These are phyloP conservation scores for Chrysopogon serrulatus DNA, from an alignment of 176 grass and related monocot genomes.

Conservation along the genomic window DNA sequence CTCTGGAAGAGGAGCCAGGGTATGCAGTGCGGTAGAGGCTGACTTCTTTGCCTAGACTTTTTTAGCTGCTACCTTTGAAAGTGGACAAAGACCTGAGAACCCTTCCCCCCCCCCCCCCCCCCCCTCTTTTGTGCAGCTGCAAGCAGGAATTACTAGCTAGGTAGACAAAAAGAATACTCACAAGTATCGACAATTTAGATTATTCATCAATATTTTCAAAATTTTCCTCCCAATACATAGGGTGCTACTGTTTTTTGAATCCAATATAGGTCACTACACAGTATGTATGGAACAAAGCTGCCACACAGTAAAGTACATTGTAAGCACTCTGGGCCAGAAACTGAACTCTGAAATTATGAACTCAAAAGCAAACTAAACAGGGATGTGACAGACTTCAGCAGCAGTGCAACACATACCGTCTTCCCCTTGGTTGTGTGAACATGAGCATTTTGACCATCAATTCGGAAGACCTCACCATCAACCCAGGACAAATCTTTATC, in stretches of 20 bases:
- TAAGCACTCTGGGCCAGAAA: not conserved
- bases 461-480: slow-evolving; percentile 86
- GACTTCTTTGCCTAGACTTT: not conserved
- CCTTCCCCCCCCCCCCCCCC: not conserved
- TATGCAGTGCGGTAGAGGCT: not conserved
- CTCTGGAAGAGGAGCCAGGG: not conserved
- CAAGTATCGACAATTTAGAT: not conserved
- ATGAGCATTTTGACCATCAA: slow-evolving; percentile 68
- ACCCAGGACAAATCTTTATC: slow-evolving; percentile 82
- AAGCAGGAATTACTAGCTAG: not conserved
- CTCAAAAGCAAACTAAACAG: not conserved
- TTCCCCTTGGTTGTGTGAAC: slow-evolving; percentile 77
- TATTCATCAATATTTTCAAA: not conserved
- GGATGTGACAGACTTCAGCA: not conserved
- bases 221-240: not conserved
- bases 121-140: not conserved
- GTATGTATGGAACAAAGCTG: not conserved
- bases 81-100: not conserved
- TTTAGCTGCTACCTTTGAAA: not conserved
- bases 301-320: not conserved
- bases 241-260: not conserved
- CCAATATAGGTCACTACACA: not conserved
- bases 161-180: not conserved
- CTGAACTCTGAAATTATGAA: not conserved
- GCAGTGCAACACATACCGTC: slow-evolving; percentile 42